These are phyloP conservation scores for Xylariaceae sp. DNA, from an alignment of 2,329 filamentous ascomycete genomes.

Conservation along the genomic window DNA sequence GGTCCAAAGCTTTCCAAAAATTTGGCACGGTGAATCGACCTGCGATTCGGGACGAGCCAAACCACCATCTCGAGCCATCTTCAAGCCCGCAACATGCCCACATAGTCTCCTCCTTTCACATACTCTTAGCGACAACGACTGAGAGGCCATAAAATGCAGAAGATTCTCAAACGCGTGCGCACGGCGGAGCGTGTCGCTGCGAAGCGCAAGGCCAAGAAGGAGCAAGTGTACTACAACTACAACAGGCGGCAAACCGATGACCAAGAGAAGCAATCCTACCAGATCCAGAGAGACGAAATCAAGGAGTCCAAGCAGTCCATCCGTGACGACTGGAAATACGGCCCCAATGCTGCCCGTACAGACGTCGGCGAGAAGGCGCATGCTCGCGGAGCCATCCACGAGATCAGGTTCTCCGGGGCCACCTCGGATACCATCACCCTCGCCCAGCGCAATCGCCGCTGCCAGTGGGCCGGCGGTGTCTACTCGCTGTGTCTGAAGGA, in stretches of 20 bases:
- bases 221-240: conserved; percentile 19
- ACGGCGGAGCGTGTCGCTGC: conserved; percentile 35
- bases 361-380: conserved; percentile 59
- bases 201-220: conserved; percentile 32
- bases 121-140: neutral
- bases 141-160: conserved; percentile 25
- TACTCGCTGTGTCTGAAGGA: conserved; percentile 58
- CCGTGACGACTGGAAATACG: conserved; percentile 74
- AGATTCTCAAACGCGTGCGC: conserved; percentile 32
- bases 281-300: conserved; percentile 31
- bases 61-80: neutral
- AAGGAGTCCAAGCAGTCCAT: conserved; percentile 52
- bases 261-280: conserved; percentile 25
- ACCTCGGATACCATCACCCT: conserved; percentile 29
- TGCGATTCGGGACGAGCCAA: neutral
- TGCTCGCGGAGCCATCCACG: conserved; percentile 55
- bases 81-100: neutral
- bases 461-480: conserved; percentile 51
- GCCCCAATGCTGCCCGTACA: conserved; percentile 71
- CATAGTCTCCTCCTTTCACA: neutral
- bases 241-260: conserved; percentile 21
- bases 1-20: too few species aligned
- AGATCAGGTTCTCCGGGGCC: conserved; percentile 26
- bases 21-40: neutral
- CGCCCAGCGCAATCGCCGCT: conserved; percentile 32